phyloP scores from a whole-genome alignment of 805 yeast genomes.

The Kodamaea leandrae region DNA sequence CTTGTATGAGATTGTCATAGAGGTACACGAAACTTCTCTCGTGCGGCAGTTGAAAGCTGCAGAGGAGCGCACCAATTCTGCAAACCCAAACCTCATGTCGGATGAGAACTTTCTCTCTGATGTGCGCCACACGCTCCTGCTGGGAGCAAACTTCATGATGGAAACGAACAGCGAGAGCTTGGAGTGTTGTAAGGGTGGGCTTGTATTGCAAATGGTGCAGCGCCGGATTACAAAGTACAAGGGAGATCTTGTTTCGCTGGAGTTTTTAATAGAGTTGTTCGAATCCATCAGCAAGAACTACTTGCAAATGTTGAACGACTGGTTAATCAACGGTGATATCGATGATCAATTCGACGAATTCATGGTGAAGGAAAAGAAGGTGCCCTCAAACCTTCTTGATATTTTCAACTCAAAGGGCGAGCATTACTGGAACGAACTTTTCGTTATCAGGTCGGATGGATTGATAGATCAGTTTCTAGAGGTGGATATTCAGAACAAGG shows the following conservation, averaged over 20 bases:
- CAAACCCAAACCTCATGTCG: not conserved
- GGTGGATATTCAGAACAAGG: conserved; percentile 54
- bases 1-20: conserved; percentile 54
- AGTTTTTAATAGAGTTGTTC: conserved; percentile 52
- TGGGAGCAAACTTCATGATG: conserved; percentile 38
- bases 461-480: conserved; percentile 61
- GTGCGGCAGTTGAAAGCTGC: conserved; percentile 24
- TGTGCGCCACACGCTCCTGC: conserved; percentile 39
- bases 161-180: conserved; percentile 52
- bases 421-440: conserved; percentile 73
- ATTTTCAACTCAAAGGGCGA: conserved; percentile 45
- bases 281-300: conserved; percentile 62
- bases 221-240: conserved; percentile 51
- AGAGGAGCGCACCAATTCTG: conserved; percentile 21
- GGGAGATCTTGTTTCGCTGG: conserved; percentile 61
- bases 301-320: conserved; percentile 63
- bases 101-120: conserved; percentile 31
- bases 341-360: conserved; percentile 84
- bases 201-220: conserved; percentile 62
- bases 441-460: conserved; percentile 70
- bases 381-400: conserved; percentile 24
- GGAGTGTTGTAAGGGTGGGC: conserved; percentile 73
- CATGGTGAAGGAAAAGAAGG: conserved; percentile 51
- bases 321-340: conserved; percentile 75
- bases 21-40: conserved; percentile 49